These are phyloP conservation scores for Boeremia lycopersici DNA, from an alignment of 2,329 filamentous ascomycete genomes.

Conservation along the genomic window DNA sequence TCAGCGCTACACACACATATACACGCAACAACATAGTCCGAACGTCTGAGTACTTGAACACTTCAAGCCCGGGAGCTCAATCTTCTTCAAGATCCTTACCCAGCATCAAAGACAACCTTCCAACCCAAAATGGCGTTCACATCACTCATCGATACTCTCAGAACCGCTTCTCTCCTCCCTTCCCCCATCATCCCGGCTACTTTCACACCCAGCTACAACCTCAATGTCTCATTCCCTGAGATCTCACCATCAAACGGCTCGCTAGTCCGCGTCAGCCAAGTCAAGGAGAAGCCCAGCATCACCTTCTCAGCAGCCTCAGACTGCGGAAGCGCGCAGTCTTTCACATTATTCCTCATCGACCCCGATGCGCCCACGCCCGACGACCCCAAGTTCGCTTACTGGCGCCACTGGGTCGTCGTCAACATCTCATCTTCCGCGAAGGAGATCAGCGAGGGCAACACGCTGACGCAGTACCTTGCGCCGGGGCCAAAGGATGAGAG, in stretches of 20 bases:
- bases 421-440: conserved; percentile 15
- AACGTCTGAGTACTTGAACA: conserved; percentile 7
- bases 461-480: conserved; percentile 40
- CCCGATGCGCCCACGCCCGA: conserved; percentile 62
- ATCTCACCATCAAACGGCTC: conserved; percentile 34
- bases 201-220: conserved; percentile 52
- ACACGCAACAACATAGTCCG: conserved; percentile 13
- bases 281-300: conserved; percentile 25
- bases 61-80: background rate
- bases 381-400: conserved; percentile 61
- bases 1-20: conserved; percentile 1
- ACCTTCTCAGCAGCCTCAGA: conserved; percentile 38
- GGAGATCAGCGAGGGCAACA: conserved; percentile 20
- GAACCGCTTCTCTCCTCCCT: conserved; percentile 35
- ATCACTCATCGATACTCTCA: conserved; percentile 32
- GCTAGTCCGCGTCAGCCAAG: conserved; percentile 45
- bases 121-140: conserved; percentile 1
- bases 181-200: conserved; percentile 48
- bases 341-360: conserved; percentile 59
- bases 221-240: conserved; percentile 44
- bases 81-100: background rate
- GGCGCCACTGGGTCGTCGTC: conserved; percentile 60
- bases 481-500: conserved; percentile 45
- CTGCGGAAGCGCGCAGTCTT: conserved; percentile 32
- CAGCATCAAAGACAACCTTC: background rate